phyloP scores from a whole-genome alignment of 345 rosid genomes.

The Ceriops zippeliana region DNA sequence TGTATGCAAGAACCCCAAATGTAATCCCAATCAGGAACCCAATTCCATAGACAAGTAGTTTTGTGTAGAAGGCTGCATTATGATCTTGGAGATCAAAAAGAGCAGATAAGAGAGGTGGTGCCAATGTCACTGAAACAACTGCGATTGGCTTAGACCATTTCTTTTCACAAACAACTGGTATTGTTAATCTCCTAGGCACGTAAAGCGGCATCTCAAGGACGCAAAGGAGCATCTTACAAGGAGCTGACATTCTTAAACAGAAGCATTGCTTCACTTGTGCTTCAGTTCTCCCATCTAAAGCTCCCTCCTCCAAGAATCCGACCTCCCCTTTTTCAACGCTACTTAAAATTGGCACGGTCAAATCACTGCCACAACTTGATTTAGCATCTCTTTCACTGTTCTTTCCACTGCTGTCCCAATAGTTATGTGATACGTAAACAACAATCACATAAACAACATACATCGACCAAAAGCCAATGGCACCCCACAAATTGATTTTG shows the following conservation, averaged over 20 bases:
- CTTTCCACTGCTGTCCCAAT: slow-evolving; percentile 9
- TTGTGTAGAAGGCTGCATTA: slow-evolving; percentile 12
- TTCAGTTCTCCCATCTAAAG: slow-evolving; percentile 22
- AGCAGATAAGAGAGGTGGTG: slow-evolving; percentile 59
- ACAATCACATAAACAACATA: slow-evolving; percentile 56
- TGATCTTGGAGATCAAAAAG: slow-evolving; percentile 45
- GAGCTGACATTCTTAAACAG: slow-evolving; percentile 22
- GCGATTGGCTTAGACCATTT: slow-evolving; percentile 78
- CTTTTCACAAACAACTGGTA: slow-evolving; percentile 58
- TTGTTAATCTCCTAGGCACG: slow-evolving; percentile 79
- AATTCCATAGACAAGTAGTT: slow-evolving; percentile 39
- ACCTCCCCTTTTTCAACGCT: slow-evolving; percentile 32
- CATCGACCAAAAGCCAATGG: slow-evolving; percentile 50
- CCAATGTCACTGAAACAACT: slow-evolving; percentile 54
- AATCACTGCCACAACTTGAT: slow-evolving; percentile 24
- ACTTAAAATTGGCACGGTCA: slow-evolving; percentile 39
- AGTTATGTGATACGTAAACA: slow-evolving; percentile 43
- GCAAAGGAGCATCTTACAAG: slow-evolving; percentile 25
- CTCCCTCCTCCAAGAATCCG: slow-evolving; percentile 23
- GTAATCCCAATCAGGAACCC: slow-evolving; percentile 42
- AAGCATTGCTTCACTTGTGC: slow-evolving; percentile 22
- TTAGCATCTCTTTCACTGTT: slow-evolving; percentile 12
- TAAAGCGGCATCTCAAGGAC: slow-evolving; percentile 63
- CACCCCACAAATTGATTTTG: slow-evolving; percentile 55
- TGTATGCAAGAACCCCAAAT: slow-evolving; percentile 51